Evolutionary conservation across 805 yeast genomes (phyloP).

Genomic region (Hanseniaspora guilliermondii): DNA sequence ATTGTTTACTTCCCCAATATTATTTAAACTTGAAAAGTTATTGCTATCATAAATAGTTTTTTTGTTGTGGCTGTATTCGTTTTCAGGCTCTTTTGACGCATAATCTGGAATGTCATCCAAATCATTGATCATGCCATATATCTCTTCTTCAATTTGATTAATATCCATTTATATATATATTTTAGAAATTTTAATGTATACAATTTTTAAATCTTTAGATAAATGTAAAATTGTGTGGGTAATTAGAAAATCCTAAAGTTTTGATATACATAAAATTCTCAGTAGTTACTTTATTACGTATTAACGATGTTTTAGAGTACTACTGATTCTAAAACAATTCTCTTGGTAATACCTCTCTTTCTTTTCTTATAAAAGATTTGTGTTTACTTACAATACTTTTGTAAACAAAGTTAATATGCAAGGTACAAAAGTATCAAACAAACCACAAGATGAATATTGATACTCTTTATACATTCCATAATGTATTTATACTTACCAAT

Average conservation of each 20-base stretch:
- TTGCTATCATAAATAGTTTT: neutral
- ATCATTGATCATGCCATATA: neutral
- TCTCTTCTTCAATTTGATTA: neutral
- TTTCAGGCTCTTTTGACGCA: neutral
- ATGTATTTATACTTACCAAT: neutral
- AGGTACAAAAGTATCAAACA: neutral
- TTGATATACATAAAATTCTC: too few species aligned
- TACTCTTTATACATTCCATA: neutral
- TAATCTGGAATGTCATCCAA: neutral
- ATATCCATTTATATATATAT: neutral
- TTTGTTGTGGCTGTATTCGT: neutral
- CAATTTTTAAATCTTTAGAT: too few species aligned
- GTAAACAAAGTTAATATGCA: neutral
- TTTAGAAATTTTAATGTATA: neutral
- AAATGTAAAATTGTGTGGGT: too few species aligned
- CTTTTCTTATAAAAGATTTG: neutral
- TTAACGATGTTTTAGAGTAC: too few species aligned
- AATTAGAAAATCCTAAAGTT: too few species aligned
- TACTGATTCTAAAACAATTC: too few species aligned
- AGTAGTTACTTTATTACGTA: too few species aligned
- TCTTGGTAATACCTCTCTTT: neutral
- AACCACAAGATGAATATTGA: neutral
- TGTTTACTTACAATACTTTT: neutral
- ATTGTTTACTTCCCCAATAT: neutral
- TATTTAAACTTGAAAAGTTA: neutral